Evolutionary conservation across 2,329 filamentous ascomycete species (phyloP), one percentile per base, ranked within the genome.

Genomic region (Xylariomycetidae sp.): DNA sequence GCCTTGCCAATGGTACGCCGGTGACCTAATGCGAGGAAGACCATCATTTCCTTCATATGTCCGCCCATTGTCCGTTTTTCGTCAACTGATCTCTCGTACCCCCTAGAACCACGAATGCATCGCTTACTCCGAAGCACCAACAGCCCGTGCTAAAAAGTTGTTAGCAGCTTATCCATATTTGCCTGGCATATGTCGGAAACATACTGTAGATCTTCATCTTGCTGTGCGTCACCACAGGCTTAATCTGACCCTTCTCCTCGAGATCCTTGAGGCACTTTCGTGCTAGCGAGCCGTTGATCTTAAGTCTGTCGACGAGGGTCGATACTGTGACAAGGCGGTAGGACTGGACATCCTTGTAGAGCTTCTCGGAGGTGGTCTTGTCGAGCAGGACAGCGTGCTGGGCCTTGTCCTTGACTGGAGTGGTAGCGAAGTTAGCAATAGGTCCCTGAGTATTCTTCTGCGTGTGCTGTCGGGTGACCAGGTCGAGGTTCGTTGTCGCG

Each of bases 271-370:
- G 76, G 70, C 87, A 90, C 73, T 79, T 75, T 63, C 92, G 83
- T 55, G 92, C 92, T 63, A 98, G 77, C 58, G 88, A 95, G 64
- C 92, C 94, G 78, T 98, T 98, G 80, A 98, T 94, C 88, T 98
- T 98, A 71, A 98, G 82, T 72, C 92, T 83, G 74, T 98, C 92
- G 80, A 98, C 92, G 62, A 98, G 88, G 59, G 88, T 90, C 62
- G 92, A 89, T 62, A 97, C 85, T 65, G 92, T 97, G 74, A 98
- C 88, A 69, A 98, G 88, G 65, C 92, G 88, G 85, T 97, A 98
- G 50, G 92, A 96, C 74, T 97, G 92, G 61, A 98, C 94, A 81
- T 98, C 92, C 80, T 98, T 98, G 80, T 95, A 85, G 70, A 98
- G 88, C 80, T 94, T 95, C 74, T 98, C 92, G 56, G 85, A 85